Base-by-base conservation (phyloP, 2,329 filamentous ascomycete genomes). In the Tolypocladium tundrense region DNA sequence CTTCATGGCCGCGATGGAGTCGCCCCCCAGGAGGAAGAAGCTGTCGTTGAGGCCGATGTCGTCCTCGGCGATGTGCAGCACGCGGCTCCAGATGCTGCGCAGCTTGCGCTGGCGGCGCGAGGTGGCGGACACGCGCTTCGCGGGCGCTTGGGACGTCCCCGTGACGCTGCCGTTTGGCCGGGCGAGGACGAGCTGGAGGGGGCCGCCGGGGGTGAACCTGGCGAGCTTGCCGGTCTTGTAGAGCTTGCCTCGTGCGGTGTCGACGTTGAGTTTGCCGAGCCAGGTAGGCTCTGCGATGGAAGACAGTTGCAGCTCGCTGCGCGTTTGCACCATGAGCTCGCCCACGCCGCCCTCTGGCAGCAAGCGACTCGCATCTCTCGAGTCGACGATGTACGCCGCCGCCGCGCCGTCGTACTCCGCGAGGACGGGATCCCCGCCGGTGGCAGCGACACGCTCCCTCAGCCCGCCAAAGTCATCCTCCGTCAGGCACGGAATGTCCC, bases 1-100 rank as follows among this genome's bases (percentile, higher is more conserved):
- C 65, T 80, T 83, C 81, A 86, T 87, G 2, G 82, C 82, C 1
- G 76, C 70, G 33, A 85, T 80, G 0, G 82, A 85, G 68, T 85
- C 82, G 24, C 83, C 83, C 1, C 83, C 82, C 0, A 84, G 74
- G 3, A 77, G 75, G 74, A 86, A 85, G 69, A 86, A 85, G 69
- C 79, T 82, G 63, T 84, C 78, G 13, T 83, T 77, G 1, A 78
- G 68, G 1, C 78, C 74, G 21, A 85, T 80, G 1, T 77, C 70
- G 3, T 78, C 72, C 57, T 79, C 71, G 0, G 69, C 62, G 1
- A 79, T 66, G 1, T 64, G 67, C 37, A 84, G 67, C 1, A 81
- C 74, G 4, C 72, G 72, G 40, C 75, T 72, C 80, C 81, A 85
- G 14, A 80, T 68, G 7, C 68, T 65, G 14, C 74, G 74, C 6